Evolutionary conservation across 2,329 filamentous ascomycete species (phyloP).

Genomic region (Nothophaeocryptopus gaeumannii): DNA sequence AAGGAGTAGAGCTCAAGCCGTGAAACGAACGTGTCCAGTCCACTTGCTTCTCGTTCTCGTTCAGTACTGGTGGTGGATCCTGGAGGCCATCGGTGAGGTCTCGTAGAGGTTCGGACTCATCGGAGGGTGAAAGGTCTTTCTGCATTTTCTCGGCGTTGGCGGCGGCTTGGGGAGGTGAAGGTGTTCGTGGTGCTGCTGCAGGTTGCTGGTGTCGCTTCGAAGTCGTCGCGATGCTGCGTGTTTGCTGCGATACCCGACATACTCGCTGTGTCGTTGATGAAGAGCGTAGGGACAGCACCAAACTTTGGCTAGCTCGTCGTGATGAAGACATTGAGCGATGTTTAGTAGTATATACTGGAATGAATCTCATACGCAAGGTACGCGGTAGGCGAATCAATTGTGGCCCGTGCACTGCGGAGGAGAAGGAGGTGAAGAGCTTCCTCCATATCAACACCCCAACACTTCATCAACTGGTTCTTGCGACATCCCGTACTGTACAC

Average conservation of each 20-base stretch:
- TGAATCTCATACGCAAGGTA: no score
- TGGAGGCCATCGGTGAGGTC: slow-evolving; percentile 52
- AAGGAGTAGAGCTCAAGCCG: slow-evolving; percentile 68
- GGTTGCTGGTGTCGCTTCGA: slow-evolving; percentile 22
- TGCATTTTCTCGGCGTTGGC: slow-evolving; percentile 16
- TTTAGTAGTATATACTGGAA: no score
- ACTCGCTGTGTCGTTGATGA: slow-evolving; percentile 7
- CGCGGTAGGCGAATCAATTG: no score
- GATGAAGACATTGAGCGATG: slow-evolving; percentile 22
- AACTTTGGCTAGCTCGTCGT: slow-evolving; percentile 23
- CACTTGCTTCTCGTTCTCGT: slow-evolving; percentile 53
- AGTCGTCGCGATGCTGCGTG: slow-evolving; percentile 24
- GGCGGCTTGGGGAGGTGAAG: slow-evolving; percentile 12
- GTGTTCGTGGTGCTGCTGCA: slow-evolving; percentile 13
- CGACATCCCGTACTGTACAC: no score
- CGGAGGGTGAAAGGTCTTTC: slow-evolving; percentile 23
- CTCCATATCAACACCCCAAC: no score
- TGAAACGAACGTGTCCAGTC: slow-evolving; percentile 86
- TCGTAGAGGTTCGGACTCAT: slow-evolving; percentile 30
- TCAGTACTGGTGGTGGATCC: slow-evolving; percentile 49
- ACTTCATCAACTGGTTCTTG: no score
- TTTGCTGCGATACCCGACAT: slow-evolving; percentile 6
- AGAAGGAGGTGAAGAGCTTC: no score
- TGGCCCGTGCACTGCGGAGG: no score
- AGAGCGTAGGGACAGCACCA: slow-evolving; percentile 22